phyloP scores from a whole-genome alignment of 2,329 filamentous ascomycete genomes.

The Ophiostoma tasmaniense region DNA sequence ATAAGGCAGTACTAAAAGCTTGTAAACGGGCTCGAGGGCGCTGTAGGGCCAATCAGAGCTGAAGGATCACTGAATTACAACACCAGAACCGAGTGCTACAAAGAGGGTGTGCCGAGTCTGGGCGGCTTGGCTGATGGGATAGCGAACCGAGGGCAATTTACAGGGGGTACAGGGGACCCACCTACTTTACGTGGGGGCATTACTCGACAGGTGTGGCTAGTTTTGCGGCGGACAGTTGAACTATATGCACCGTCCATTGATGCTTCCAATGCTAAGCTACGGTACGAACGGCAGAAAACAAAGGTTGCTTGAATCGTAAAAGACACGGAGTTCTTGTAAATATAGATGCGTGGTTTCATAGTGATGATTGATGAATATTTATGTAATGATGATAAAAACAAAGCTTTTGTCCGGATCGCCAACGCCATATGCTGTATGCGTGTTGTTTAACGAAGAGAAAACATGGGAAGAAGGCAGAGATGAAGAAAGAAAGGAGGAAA shows the following conservation, averaged over 20 bases:
- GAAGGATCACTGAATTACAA: neutral
- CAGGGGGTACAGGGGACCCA: neutral
- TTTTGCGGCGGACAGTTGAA: neutral
- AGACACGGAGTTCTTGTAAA: neutral
- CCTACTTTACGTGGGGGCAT: neutral
- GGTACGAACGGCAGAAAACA: neutral
- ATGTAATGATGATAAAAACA: neutral
- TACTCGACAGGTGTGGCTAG: neutral
- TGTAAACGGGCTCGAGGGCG: neutral
- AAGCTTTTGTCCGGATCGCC: neutral
- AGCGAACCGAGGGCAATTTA: neutral
- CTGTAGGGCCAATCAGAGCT: neutral
- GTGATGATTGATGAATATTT: neutral
- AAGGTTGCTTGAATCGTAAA: neutral
- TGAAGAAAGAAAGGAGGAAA: neutral
- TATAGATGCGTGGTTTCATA: neutral
- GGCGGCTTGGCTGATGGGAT: neutral
- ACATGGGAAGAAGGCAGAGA: neutral
- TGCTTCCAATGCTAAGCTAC: neutral
- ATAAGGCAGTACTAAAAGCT: neutral
- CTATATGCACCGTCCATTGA: neutral
- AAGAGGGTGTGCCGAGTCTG: neutral
- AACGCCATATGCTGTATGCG: neutral
- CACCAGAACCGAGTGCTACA: neutral
- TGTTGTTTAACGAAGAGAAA: neutral